These are phyloP conservation scores for Fomitopsis schrenkii DNA, from an alignment of 1,284 basidiomycete genomes.

Conservation along the genomic window DNA sequence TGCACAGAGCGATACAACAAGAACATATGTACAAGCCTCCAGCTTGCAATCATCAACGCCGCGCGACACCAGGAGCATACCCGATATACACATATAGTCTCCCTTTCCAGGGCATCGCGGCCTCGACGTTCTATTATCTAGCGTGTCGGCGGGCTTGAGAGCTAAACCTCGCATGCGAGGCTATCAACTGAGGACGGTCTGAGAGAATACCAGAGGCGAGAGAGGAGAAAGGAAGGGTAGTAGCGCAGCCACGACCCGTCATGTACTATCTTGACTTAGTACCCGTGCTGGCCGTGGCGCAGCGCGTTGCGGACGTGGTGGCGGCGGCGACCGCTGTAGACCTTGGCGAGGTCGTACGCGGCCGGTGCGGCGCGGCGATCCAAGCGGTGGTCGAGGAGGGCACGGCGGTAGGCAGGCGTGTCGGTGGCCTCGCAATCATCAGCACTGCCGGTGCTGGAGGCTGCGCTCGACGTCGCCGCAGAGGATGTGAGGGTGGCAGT, in stretches of 20 bases:
- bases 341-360: neutral
- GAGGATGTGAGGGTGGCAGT: neutral
- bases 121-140: neutral
- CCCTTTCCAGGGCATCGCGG: constrained; percentile 6
- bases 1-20: neutral
- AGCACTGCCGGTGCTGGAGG: neutral
- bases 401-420: neutral
- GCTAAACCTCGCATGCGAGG: constrained; percentile 4
- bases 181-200: neutral
- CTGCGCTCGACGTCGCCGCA: neutral
- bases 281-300: neutral
- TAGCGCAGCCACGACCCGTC: neutral
- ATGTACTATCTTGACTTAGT: neutral
- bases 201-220: neutral
- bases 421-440: neutral
- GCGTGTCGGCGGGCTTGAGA: neutral
- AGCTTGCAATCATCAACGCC: constrained; percentile 1
- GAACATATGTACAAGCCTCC: neutral
- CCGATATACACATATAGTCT: constrained; percentile 1
- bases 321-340: constrained; percentile 1
- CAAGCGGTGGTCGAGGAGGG: neutral
- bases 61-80: constrained; percentile 3
- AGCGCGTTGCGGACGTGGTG: constrained; percentile 4
- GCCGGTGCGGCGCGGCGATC: neutral
- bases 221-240: neutral